A percentile compares a stretch with the other conserved stretches of the same genome.
phyloP scores from a whole-genome alignment of 768 basidiomycete genomes.

The Podaxis sp. region DNA sequence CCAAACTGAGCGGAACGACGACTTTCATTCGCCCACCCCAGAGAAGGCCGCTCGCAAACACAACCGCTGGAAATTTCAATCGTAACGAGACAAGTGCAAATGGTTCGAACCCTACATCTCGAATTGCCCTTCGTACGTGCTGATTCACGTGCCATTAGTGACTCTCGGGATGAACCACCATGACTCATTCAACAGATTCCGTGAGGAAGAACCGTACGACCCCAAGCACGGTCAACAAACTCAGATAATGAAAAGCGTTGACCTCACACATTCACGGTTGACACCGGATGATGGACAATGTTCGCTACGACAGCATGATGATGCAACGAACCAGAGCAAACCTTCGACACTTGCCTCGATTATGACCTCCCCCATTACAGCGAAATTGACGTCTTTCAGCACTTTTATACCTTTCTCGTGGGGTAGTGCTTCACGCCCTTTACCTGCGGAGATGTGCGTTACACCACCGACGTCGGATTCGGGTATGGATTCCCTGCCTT shows the following conservation, averaged over 20 bases:
- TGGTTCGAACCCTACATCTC: constrained; percentile 64
- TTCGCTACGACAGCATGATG: constrained; percentile 2
- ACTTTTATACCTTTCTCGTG: constrained; percentile 59
- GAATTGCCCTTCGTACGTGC: constrained; percentile 56
- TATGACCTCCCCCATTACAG: constrained; percentile 49
- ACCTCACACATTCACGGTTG: constrained; percentile 19
- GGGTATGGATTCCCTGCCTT: neutral
- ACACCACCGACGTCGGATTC: constrained; percentile 1
- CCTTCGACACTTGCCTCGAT: constrained; percentile 46
- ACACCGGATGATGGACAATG: neutral
- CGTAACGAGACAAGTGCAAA: constrained; percentile 34
- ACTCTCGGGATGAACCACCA: constrained; percentile 34
- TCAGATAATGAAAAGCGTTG: constrained; percentile 39
- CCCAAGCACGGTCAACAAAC: constrained; percentile 20
- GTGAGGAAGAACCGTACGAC: constrained; percentile 19
- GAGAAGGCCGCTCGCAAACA: constrained; percentile 37
- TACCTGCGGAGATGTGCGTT: constrained; percentile 14
- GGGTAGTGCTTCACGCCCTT: constrained; percentile 22
- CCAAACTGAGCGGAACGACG: constrained; percentile 32
- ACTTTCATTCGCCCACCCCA: constrained; percentile 46
- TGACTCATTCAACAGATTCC: constrained; percentile 39
- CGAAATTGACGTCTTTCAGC: constrained; percentile 63
- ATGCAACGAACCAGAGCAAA: constrained; percentile 4
- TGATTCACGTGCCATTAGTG: constrained; percentile 41
- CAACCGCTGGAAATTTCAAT: constrained; percentile 26